Evolutionary conservation across 2,329 filamentous ascomycete genomes (phyloP), one percentile per base, ranked within the genome.

Genomic region (Chrysoporthe deuterocubensis): DNA sequence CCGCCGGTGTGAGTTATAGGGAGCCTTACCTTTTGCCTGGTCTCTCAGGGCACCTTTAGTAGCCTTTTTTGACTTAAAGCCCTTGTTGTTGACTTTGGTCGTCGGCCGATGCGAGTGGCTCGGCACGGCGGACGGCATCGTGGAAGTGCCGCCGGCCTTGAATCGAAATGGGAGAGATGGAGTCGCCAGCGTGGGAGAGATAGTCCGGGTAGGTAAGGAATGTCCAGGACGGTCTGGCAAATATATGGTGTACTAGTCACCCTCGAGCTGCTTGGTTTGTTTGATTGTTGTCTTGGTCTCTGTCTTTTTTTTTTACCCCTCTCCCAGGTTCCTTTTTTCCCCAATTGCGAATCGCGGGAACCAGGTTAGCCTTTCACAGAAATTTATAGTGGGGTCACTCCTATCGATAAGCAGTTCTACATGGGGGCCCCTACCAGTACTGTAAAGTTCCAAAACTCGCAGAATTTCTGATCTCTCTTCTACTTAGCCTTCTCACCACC

Each of bases 61-160:
- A 52, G 94, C 88, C 83, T 97, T 94, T 78, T 90, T 90, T 68
- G 93, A 93, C 82, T 99, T 99, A 86, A 94, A 99, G 37, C 90
- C 79, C 84, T 99, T 99, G 81, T 97, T 90, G 72, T 87, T 82
- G 75, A 89, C 84, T 85, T 98, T 99, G 65, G 94, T 97, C 68
- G 94, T 97, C 76, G 92, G 92, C 78, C 95, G 88, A 80, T 99
- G 96, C 77, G 95, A 94, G 80, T 98, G 93, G 73, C 83, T 84
- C 78, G 82, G 81, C 76, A 87, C 85, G 69, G 85, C 84, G 80
- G 89, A 87, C 76, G 92, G 90, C 92, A 96, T 96, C 75, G 87
- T 92, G 80, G 85, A 85, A 56, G 50, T 54, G 79, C 88, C 84
- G 77, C 91, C 91, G 79, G 91, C 92, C 84, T 96, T 97, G 82